Base-by-base conservation (phyloP, 148 eudicot genomes). In the Vaccinium darrowii region DNA sequence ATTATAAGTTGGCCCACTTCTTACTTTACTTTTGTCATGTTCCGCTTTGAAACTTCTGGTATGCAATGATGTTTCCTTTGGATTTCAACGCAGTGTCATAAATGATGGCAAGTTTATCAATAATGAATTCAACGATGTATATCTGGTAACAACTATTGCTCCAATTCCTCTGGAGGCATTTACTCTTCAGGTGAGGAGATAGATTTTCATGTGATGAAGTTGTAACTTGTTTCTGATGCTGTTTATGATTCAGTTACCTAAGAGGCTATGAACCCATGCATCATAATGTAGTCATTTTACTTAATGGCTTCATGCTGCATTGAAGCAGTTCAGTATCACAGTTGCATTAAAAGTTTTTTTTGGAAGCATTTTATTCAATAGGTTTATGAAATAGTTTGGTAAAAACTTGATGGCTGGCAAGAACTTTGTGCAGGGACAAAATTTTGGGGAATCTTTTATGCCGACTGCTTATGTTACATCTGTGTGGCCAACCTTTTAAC, bases 101-200 rank as follows among this genome's bases (percentile, higher is more conserved):
- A 93, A 96, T 90, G 93, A 89, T 84, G 98, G 98, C 5, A 94
- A 83, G n/a, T 96, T 50, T 84, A 93, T 94, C 86, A 95, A 96
- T 91, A 93, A 96, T 88, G 99, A 96, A 86, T 96, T 84, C 88
- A 88, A 86, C 88, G 99, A 96, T 91, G 99, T 96, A 63, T 96
- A 95, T 90, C 87, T 96, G 80, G 93, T 95, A 76, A 94, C 99
- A 82, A 96, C 97, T 75, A 21, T 90, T 76, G 92, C 89, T 81
- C 97, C 99, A 73, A 93, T 96, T 39, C 98, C 99, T 53, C 86
- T 92, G 88, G 96, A 96, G 89, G 96, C 98, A 58, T 94, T 94
- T 89, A 90, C 95, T 84, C 97, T 96, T 84, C 99, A 96, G 98
- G 99, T 96, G 54, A 87, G 83, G 43, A 71, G 81, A 79, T 78